These are phyloP conservation scores for Corinectria fuckeliana DNA, from an alignment of 2,329 filamentous ascomycete species.

Conservation along the genomic window DNA sequence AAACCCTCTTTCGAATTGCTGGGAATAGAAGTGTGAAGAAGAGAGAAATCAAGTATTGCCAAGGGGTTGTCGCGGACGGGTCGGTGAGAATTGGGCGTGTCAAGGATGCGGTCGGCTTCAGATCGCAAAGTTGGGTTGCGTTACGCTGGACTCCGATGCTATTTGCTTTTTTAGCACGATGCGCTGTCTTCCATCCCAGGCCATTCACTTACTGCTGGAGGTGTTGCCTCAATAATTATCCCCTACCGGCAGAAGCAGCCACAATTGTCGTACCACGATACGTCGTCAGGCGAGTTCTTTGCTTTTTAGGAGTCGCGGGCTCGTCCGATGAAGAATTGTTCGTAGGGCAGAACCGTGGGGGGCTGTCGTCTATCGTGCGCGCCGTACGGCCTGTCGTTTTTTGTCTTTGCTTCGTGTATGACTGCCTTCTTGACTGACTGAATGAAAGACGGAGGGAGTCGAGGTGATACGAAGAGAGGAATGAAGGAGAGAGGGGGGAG, in stretches of 20 bases:
- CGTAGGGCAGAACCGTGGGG: constrained; percentile 9
- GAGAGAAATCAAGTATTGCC: constrained; percentile 15
- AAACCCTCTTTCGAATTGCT: constrained; percentile 14
- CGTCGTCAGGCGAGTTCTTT: constrained; percentile 33
- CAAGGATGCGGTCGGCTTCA: constrained; percentile 8
- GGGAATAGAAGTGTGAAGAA: constrained; percentile 16
- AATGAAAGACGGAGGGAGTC: constrained; percentile 9
- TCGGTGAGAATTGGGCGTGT: constrained; percentile 13
- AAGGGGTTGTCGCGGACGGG: constrained; percentile 24
- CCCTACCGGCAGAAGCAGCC: constrained; percentile 26
- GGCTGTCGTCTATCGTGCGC: constrained; percentile 13
- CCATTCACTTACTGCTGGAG: constrained; percentile 34
- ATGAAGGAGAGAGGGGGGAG: constrained; percentile 1
- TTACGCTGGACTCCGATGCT: constrained; percentile 32
- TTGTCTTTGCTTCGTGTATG: constrained; percentile 4
- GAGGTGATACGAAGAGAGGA: background rate
- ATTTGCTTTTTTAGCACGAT: constrained; percentile 38
- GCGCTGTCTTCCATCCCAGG: constrained; percentile 31
- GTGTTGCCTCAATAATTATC: constrained; percentile 26
- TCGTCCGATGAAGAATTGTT: constrained; percentile 31
- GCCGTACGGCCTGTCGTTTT: constrained; percentile 23
- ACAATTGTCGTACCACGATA: constrained; percentile 35
- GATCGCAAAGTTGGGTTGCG: constrained; percentile 22
- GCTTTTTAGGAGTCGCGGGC: constrained; percentile 30
- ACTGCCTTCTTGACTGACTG: background rate